Evolutionary conservation across 2,329 filamentous ascomycete genomes (phyloP).

Genomic region (Exophiala aquamarina): DNA sequence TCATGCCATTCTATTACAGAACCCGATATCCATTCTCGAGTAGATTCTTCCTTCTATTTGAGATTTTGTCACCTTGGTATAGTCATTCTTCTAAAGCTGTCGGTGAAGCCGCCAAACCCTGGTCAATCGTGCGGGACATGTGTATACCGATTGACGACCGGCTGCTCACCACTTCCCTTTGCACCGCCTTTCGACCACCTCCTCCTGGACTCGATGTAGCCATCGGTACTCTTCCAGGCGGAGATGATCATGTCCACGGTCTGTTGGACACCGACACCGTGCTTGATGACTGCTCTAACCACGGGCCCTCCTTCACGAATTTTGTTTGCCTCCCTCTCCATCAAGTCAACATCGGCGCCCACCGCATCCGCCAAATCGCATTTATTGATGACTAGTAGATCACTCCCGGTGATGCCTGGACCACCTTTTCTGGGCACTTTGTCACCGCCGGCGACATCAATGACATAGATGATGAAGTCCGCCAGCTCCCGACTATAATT

Average conservation of each 20-base stretch:
- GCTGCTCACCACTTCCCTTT: slow-evolving; percentile 31
- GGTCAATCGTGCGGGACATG: slow-evolving; percentile 4
- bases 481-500: slow-evolving; percentile 95
- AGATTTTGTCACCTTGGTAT: background rate
- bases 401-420: slow-evolving; percentile 94
- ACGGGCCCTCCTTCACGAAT: slow-evolving; percentile 96
- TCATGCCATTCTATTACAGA: too few species aligned
- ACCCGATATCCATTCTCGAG: too few species aligned
- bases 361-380: slow-evolving; percentile 89
- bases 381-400: slow-evolving; percentile 94
- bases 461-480: slow-evolving; percentile 98
- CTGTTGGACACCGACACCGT: slow-evolving; percentile 77
- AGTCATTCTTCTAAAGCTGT: too few species aligned
- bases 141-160: slow-evolving; percentile 16
- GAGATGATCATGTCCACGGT: slow-evolving; percentile 87
- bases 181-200: slow-evolving; percentile 43
- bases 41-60: too few species aligned
- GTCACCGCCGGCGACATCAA: slow-evolving; percentile 93
- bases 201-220: slow-evolving; percentile 49
- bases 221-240: slow-evolving; percentile 89
- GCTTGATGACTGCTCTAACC: slow-evolving; percentile 97
- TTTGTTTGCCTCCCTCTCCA: slow-evolving; percentile 91
- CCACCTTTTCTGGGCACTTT: slow-evolving; percentile 96
- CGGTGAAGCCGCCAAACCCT: background rate
- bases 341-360: slow-evolving; percentile 85